Base-by-base conservation (phyloP, 208 protist genomes). In the Crithidia fasciculata region DNA sequence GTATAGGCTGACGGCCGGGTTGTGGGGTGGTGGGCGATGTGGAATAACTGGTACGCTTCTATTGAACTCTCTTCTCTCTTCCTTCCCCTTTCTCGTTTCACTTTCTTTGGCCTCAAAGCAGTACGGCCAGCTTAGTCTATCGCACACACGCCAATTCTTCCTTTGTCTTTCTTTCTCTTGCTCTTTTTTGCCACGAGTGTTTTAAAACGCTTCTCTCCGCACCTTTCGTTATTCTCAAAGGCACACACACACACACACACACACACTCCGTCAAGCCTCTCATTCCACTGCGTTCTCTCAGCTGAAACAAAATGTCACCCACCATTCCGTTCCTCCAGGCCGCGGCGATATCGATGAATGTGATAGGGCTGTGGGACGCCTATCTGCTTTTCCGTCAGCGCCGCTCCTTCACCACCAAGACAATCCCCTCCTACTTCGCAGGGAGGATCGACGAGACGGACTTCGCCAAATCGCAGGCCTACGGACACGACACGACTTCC, bases 311-410 rank as follows among this genome's bases (percentile, higher is more conserved):
- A 7, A 79, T 79, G 74, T 57, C 40, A 12, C 8, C 59, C 15
- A 19, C 50, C 9, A 43, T 49, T 47, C 54, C 63, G 2, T 92
- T 92, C 68, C 71, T 86, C 53, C 57, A 56, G 44, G 69, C 84
- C 3, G 83, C 87, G 5, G 28, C 84, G 15, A 39, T 92, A 43
- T 78, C 78, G 6, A 63, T 72, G 36, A 92, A 90, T 69, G 70
- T 67, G 45, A 68, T 92, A 54, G 70, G 66, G 28, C 2, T 81
- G 19, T 89, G 87, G 87, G 85, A 90, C 44, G 69, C 76, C 12
- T 92, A 92, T 62, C 76, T 92, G 40, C 39, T 78, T 10, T 82
- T 61, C 45, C 84, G 87, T 9, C 84, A 92, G 70, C 74, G 69
- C 37, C 81, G 75, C 47, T 67, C 72, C 59, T 74, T 69, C 55